Evolutionary conservation across 2,329 filamentous ascomycete genomes (phyloP), one percentile per base, ranked within the genome.

Genomic region (Dichotomopilus funicola): DNA sequence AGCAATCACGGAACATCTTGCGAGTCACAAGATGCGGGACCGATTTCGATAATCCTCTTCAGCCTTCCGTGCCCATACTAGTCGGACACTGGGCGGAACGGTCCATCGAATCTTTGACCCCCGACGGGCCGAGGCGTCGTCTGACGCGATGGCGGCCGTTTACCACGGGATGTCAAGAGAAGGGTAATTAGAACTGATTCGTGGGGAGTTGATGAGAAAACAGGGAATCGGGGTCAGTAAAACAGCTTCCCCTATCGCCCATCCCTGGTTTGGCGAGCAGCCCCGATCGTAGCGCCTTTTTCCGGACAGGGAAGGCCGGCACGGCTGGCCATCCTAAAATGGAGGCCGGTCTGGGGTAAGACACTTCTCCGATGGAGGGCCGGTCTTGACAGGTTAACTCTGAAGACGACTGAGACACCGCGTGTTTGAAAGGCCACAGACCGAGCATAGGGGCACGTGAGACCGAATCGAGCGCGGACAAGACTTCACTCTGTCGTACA

Each of bases 11-110:
- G n/a, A 43, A 10, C 5, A 33, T 37, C 19, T 27, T 27, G 19
- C 19, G 19, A 27, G 19, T 27, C 19, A 27, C 19, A 27, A 27
- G 19, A 27, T 27, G 19, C 19, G 19, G 19, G 19, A 27, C 19
- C 19, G 19, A 27, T 27, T 27, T 27, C 19, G 19, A 27, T 27
- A 27, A 8, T 38, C 33, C 33, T n/a, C 6, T n/a, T 54, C 46
- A 45, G 44, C 11, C 5, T 52, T 45, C 49, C 40, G 44, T 40
- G 40, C 33, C 12, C 12, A 6, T 27, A 10, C 10, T 31, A 40
- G 36, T 27, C 54, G 50, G 54, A 42, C 41, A 53, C 54, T 50
- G 54, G 50, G 45, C 54, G 50, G 54, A 41, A 42, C 46, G 50
- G 54, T 40, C 54, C 41, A 46, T 53, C 13, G 27, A 46, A 55